Conservation (phyloP, 495 filamentous ascomycete genomes). For the Penicillium manginii region DNA sequence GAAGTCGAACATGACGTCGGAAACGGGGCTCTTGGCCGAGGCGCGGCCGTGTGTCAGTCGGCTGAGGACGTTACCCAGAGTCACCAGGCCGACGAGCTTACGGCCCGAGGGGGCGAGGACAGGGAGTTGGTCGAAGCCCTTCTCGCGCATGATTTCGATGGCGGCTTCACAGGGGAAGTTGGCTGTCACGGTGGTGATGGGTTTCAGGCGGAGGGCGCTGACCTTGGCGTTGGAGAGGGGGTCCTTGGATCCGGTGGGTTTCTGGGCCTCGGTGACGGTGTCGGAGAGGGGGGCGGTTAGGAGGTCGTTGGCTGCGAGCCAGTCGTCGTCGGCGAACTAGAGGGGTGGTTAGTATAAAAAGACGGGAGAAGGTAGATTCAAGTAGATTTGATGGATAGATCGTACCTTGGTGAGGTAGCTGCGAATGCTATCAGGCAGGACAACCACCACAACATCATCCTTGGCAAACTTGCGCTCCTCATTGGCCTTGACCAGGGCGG, state of each 20-base stretch:
- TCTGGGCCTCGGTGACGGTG: conserved; percentile 23
- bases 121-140: conserved; percentile 94
- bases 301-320: conserved; percentile 94
- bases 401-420: conserved; percentile 91
- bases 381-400: not conserved
- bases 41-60: conserved; percentile 84
- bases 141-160: conserved; percentile 96
- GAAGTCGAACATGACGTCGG: conserved; percentile 97
- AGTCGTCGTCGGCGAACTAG: conserved; percentile 93
- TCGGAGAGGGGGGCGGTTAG: conserved; percentile 61
- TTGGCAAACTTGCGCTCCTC: conserved; percentile 74
- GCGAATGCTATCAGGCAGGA: conserved; percentile 93
- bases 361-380: not conserved
- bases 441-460: conserved; percentile 83
- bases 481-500: conserved; percentile 77
- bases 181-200: conserved; percentile 79
- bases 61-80: conserved; percentile 90
- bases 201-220: conserved; percentile 81
- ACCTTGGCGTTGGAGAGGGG: conserved; percentile 76
- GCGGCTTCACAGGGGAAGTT: conserved; percentile 75
- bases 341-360: conserved; percentile 4
- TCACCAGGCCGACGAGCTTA: conserved; percentile 86
- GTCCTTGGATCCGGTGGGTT: conserved; percentile 44
- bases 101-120: conserved; percentile 71
- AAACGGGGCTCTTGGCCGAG: conserved; percentile 68